phyloP scores from a whole-genome alignment of 257 asterid genomes.

The Solanum rostratum region DNA sequence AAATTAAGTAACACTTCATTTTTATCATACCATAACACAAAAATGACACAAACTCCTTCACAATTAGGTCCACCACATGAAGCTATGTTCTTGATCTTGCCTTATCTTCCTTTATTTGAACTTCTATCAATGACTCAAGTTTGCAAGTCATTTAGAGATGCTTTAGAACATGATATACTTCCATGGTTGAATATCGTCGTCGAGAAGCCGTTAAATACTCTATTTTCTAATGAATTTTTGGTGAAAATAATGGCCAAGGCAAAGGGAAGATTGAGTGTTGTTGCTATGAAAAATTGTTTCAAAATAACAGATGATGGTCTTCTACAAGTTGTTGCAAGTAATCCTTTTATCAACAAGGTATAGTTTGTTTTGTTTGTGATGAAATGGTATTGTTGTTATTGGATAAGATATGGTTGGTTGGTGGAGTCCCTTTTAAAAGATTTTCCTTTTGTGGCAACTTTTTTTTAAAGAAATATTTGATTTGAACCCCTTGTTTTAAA shows the following conservation, averaged over 20 bases:
- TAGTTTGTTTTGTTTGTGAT: background rate
- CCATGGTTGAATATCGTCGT: slow-evolving; percentile 58
- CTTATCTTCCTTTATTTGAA: slow-evolving; percentile 57
- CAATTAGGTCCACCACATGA: slow-evolving; percentile 33
- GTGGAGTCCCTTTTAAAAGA: background rate
- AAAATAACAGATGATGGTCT: slow-evolving; percentile 56
- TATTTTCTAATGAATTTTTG: slow-evolving; percentile 34
- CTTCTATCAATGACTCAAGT: slow-evolving; percentile 42
- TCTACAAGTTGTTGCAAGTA: slow-evolving; percentile 23
- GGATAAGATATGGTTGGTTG: slow-evolving; percentile 34
- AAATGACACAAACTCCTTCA: background rate
- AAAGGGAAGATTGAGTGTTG: slow-evolving; percentile 32
- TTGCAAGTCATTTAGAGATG: slow-evolving; percentile 57
- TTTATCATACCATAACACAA: background rate
- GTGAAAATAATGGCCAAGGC: slow-evolving; percentile 36
- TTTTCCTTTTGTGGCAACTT: background rate
- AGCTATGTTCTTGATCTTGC: slow-evolving; percentile 49
- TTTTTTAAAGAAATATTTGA: background rate
- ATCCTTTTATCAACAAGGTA: slow-evolving; percentile 56
- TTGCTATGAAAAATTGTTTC: slow-evolving; percentile 44
- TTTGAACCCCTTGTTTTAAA: background rate
- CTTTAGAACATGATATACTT: slow-evolving; percentile 40
- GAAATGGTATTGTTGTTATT: background rate
- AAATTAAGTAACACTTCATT: background rate
- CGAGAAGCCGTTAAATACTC: slow-evolving; percentile 37